Evolutionary conservation across 2,329 filamentous ascomycete species (phyloP), one percentile per base, ranked within the genome.

Genomic region (Monilinia laxa): DNA sequence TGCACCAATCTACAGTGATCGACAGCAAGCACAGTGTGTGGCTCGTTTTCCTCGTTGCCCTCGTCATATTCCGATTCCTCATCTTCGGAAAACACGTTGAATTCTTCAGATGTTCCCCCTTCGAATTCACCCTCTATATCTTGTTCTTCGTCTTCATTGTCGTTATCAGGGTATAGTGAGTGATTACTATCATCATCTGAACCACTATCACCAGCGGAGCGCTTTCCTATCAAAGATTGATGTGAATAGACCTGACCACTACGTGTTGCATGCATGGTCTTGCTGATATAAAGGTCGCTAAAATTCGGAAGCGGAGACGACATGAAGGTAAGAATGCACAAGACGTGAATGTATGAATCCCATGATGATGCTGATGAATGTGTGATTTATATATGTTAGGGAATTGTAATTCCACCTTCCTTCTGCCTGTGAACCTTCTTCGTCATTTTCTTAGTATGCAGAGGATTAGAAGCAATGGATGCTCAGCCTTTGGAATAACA

Each of bases 281-380:
- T 67, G 16, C 69, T 63, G 55, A 76, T 69, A 14, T 73, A 72
- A 62, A 75, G 74, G 68, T 75, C 73, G 69, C 70, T 70, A 67
- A 75, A 76, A 67, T 70, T 69, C 18, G 71, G 69, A 62, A 71
- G 68, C 64, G 74, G 73, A 51, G 70, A 67, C 71, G 73, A 75
- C 75, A 76, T 76, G 70, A 69, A 70, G 68, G 67, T 70, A 62
- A 60, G 52, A 40, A 62, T 42, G 53, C 49, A 57, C 64, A 45
- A 69, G 54, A 40, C 31, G 66, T 63, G 65, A 58, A 49, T 68
- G 47, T 57, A 38, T 31, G 2, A 45, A 65, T 66, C 23, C 56
- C 71, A 76, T 75, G 64, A 62, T 68, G 71, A 75, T 74, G 67
- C 59, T 68, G 71, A 64, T 57, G 64, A 66, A 25, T 66, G 57